A percentile compares a stretch with the other conserved stretches of the same genome.
These are phyloP conservation scores for Fusarium verticillioides DNA, from an alignment of 2,329 filamentous ascomycete genomes.

Conservation along the genomic window DNA sequence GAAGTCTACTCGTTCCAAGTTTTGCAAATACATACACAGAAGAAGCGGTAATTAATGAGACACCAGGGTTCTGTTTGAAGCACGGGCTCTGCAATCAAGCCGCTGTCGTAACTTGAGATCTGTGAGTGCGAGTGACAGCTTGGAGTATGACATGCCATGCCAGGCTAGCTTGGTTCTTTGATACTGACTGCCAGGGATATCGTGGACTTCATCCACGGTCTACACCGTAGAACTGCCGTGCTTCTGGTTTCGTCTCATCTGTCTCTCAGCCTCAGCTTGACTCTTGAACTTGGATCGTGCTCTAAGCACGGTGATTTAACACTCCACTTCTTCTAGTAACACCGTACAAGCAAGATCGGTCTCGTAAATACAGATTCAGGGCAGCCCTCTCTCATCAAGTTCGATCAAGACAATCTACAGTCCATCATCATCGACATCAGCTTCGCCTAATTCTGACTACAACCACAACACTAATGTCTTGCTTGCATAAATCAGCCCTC, in stretches of 20 bases:
- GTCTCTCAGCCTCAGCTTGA: background rate
- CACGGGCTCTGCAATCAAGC: constrained; percentile 14
- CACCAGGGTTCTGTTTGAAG: background rate
- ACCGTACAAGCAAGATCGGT: background rate
- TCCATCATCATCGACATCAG: background rate
- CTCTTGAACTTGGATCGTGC: constrained; percentile 16
- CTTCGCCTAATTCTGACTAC: background rate
- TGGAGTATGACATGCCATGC: background rate
- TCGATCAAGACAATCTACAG: background rate
- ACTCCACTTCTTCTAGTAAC: constrained; percentile 1
- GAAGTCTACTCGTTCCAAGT: constrained; percentile 7
- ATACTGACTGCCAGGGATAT: background rate
- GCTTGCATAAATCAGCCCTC: constrained; percentile 35
- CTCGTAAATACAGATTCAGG: background rate
- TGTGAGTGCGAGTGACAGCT: constrained; percentile 7
- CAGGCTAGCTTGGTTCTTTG: background rate
- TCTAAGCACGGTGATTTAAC: background rate
- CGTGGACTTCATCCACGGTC: background rate
- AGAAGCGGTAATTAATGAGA: constrained; percentile 2
- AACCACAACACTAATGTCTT: constrained; percentile 15
- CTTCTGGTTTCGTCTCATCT: background rate
- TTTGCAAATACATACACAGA: background rate
- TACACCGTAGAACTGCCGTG: background rate
- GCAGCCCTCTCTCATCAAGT: background rate
- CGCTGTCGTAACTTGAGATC: constrained; percentile 19